Evolutionary conservation across 163 green algal genomes (phyloP), one percentile per base, ranked within the genome.

Genomic region (Scenedesmus sp.): DNA sequence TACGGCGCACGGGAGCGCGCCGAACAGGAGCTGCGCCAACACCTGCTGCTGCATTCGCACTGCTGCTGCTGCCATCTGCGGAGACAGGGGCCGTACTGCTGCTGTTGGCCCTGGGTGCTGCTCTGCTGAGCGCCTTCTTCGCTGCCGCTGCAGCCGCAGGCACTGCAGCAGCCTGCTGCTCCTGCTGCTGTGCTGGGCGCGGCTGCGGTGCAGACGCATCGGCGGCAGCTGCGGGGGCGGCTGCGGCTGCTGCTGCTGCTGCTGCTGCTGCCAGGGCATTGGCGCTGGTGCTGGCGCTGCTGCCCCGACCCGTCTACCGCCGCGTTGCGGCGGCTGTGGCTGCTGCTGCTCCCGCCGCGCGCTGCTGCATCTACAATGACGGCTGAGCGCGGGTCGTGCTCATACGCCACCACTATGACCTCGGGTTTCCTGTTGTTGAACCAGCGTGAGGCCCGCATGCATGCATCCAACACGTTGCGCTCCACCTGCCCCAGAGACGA

Each of bases 401-500:
- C 97, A 90, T 99, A 97, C 7, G 95, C 95, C 37, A 99, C 96
- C 30, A 97, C 95, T 24, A 99, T 96, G 24, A 99, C 95, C 92
- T 98, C 96, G 0, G 96, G 96, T 43, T 89, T 88, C 26, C 93
- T 83, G 88, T 83, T 83, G 93, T 95, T 96, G 91, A 94, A 94
- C 59, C 42, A 83, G 56, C 92, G 94, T 83, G 94, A 96, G 15
- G 91, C 91, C 7, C 92, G 93, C 59, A 93, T 84, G 40, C 98
- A 88, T 1, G 94, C 89, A 20, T 97, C 93, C 0, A 94, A 93
- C 59, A 98, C 95, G 30, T 92, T 46, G 0, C 95, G 88, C 95
- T 99, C 97, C 61, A 99, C 94, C 22, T 93, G 93, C 0, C 93
- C 78, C 56, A 98, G 93, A 3, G 93, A 93, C 6, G 95, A 88